Evolutionary conservation across 2,329 filamentous ascomycete species (phyloP).

Genomic region (Lithohypha guttulata): DNA sequence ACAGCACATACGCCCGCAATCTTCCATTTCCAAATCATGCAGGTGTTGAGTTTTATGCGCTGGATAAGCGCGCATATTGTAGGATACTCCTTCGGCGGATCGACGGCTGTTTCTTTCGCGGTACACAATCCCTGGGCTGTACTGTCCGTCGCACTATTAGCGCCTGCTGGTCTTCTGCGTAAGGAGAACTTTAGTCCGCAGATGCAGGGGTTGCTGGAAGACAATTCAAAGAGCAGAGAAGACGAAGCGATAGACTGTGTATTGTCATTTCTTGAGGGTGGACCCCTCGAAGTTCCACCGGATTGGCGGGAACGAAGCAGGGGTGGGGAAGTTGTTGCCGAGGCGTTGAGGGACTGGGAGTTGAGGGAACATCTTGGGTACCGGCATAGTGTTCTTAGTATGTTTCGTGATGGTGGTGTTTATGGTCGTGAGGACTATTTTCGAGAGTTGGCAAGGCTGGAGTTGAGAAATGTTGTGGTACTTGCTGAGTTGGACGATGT

Average conservation of each 20-base stretch:
- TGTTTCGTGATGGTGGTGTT: constrained; percentile 38
- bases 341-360: constrained; percentile 41
- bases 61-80: constrained; percentile 39
- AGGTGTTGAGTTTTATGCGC: constrained; percentile 29
- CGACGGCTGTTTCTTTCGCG: constrained; percentile 31
- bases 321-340: constrained; percentile 36
- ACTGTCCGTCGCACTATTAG: constrained; percentile 33
- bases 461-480: constrained; percentile 2
- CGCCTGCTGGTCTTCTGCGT: constrained; percentile 37
- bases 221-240: constrained; percentile 25
- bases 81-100: constrained; percentile 42
- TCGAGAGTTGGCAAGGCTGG: not conserved
- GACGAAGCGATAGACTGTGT: constrained; percentile 28
- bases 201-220: constrained; percentile 9
- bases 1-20: constrained; percentile 31
- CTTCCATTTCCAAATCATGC: constrained; percentile 35
- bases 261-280: constrained; percentile 35
- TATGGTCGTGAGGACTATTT: constrained; percentile 1
- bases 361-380: constrained; percentile 38
- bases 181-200: constrained; percentile 20
- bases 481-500: constrained; percentile 5
- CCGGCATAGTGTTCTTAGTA: constrained; percentile 34
- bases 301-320: constrained; percentile 37
- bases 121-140: constrained; percentile 25
- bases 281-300: constrained; percentile 30